phyloP scores from a whole-genome alignment of 148 eudicot genomes.

The Camellia japonica region DNA sequence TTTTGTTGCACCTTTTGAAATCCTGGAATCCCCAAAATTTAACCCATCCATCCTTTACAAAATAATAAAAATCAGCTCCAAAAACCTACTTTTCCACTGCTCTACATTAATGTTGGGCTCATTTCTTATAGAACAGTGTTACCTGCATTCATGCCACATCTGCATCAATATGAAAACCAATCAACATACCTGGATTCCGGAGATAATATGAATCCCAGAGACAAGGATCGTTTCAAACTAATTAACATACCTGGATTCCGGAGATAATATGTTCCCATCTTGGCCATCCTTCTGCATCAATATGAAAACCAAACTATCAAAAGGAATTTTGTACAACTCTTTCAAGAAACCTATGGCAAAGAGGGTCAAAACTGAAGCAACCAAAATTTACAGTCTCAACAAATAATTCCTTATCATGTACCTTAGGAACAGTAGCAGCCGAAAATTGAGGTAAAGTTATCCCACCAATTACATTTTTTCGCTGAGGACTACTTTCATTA shows the following conservation, averaged over 20 bases:
- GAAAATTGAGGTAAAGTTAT: conserved; percentile 69
- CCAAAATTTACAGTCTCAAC: neutral
- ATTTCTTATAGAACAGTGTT: too few species aligned
- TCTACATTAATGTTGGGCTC: too few species aligned
- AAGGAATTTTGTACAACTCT: neutral
- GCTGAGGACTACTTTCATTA: conserved; percentile 30
- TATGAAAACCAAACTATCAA: conserved; percentile 9
- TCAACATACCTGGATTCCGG: too few species aligned
- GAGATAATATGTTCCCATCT: conserved; percentile 16
- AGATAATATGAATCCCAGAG: neutral
- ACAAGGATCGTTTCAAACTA: neutral
- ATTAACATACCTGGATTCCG: conserved; percentile 28
- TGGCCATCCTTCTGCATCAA: conserved; percentile 25
- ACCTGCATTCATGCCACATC: too few species aligned
- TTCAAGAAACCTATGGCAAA: neutral
- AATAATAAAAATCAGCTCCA: too few species aligned
- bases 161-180: too few species aligned
- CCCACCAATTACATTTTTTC: conserved; percentile 33
- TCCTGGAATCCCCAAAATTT: too few species aligned
- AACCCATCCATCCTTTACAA: too few species aligned
- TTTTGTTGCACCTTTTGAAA: too few species aligned
- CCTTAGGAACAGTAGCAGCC: conserved; percentile 75
- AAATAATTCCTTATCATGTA: conserved; percentile 21
- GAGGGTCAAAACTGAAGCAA: neutral
- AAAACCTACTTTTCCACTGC: too few species aligned